A percentile compares a stretch with the other conserved stretches of the same genome.
Conservation (phyloP, 345 rosid genomes). For the Lumnitzera racemosa region DNA sequence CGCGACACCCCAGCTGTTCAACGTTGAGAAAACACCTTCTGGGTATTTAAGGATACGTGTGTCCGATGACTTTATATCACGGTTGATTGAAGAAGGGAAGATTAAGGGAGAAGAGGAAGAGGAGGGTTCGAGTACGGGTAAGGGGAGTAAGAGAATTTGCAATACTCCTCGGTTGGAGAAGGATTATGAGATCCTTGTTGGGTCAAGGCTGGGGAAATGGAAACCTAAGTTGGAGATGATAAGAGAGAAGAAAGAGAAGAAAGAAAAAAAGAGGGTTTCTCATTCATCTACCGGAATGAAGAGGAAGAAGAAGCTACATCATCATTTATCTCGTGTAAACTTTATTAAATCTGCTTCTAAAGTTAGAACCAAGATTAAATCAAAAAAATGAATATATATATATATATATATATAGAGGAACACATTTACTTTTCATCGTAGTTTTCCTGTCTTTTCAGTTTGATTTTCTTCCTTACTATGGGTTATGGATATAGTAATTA, state of each 20-base stretch:
- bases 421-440: no score
- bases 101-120: conserved; percentile 9
- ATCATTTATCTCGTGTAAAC: conserved; percentile 7
- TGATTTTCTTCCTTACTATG: no score
- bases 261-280: conserved; percentile 18
- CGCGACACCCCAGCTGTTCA: conserved; percentile 34
- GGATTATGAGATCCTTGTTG: conserved; percentile 45
- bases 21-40: conserved; percentile 38
- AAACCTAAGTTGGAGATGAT: conserved; percentile 72
- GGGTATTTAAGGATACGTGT: conserved; percentile 56
- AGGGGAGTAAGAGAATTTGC: conserved; percentile 25
- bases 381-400: neutral
- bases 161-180: conserved; percentile 52
- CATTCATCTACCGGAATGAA: conserved; percentile 30
- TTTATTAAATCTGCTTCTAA: conserved; percentile 3
- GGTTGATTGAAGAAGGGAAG: conserved; percentile 38
- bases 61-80: conserved; percentile 59
- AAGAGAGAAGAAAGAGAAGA: conserved; percentile 29
- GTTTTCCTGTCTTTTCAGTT: no score
- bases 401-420: no score
- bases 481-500: no score
- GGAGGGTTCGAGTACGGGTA: neutral
- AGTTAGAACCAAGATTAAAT: neutral
- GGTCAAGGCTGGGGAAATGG: conserved; percentile 32
- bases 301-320: conserved; percentile 28